These are phyloP conservation scores for Eimeria acervulina DNA, from an alignment of 169 alveolate genomes.

Conservation along the genomic window DNA sequence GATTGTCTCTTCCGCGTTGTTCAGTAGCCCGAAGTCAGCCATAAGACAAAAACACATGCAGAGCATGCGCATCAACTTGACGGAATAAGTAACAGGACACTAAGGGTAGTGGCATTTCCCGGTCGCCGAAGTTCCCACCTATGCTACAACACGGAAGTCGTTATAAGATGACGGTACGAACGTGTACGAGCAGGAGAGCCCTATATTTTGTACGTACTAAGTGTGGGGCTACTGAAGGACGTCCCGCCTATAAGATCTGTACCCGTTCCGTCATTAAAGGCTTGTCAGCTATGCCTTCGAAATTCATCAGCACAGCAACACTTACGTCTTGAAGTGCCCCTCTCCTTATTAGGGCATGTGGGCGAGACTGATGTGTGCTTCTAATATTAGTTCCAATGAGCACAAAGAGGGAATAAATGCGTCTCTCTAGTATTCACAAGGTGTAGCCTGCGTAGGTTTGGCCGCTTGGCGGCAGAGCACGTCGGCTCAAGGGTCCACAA, in stretches of 20 bases:
- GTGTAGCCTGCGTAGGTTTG: too few species aligned
- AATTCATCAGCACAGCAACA: neutral
- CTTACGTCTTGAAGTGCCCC: neutral
- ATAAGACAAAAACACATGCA: conserved; percentile 97
- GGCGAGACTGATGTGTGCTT: neutral
- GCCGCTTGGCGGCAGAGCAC: too few species aligned
- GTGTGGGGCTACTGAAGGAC: neutral
- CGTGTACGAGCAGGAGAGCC: too few species aligned
- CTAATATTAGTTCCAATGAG: too few species aligned
- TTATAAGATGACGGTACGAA: too few species aligned
- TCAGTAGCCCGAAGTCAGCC: conserved; percentile 94
- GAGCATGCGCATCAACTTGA: conserved; percentile 91
- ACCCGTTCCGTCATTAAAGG: neutral
- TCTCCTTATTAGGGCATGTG: neutral
- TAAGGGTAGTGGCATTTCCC: too few species aligned
- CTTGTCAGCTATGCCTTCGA: neutral
- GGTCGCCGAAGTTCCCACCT: too few species aligned
- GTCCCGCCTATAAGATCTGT: neutral
- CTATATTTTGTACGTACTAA: neutral
- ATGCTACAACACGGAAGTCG: too few species aligned
- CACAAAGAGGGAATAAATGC: too few species aligned
- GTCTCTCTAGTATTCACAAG: too few species aligned
- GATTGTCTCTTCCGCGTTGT: conserved; percentile 94
- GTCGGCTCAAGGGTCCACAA: too few species aligned
- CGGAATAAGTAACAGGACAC: too few species aligned